These are phyloP conservation scores for Dissophora ornata DNA, from an alignment of 192 early-diverging fungal species.

Conservation along the genomic window DNA sequence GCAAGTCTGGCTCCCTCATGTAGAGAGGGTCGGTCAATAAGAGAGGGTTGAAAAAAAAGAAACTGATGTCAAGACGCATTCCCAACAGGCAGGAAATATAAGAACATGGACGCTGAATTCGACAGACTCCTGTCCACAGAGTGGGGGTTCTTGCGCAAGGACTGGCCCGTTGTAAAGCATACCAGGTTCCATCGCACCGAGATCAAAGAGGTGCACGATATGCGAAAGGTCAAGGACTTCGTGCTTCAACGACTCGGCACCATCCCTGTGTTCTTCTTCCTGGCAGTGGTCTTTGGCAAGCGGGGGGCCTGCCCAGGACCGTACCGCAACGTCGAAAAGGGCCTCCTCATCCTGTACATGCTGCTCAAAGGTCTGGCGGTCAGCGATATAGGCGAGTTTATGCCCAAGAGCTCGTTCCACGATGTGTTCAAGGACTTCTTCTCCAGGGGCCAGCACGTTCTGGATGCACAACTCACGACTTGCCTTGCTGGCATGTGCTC, in stretches of 20 bases:
- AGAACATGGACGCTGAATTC: slow-evolving; percentile 4
- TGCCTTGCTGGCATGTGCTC: slow-evolving; percentile 31
- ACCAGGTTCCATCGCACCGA: slow-evolving; percentile 17
- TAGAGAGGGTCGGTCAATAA: not conserved
- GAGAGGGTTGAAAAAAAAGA: slow-evolving; percentile 1
- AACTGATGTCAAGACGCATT: slow-evolving; percentile 1
- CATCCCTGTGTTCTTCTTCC: slow-evolving; percentile 33
- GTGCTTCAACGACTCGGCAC: not conserved
- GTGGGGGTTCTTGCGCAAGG: slow-evolving; percentile 14
- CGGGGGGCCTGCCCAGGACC: slow-evolving; percentile 24
- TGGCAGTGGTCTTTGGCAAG: slow-evolving; percentile 15
- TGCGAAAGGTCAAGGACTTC: slow-evolving; percentile 7
- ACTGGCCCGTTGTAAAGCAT: slow-evolving; percentile 18
- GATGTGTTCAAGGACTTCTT: slow-evolving; percentile 22
- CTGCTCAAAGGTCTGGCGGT: slow-evolving; percentile 20
- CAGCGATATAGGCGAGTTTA: slow-evolving; percentile 13
- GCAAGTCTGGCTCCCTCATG: too few relatives aligned
- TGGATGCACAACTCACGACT: slow-evolving; percentile 3
- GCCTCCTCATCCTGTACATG: slow-evolving; percentile 35
- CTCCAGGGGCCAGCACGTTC: not conserved
- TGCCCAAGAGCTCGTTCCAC: slow-evolving; percentile 41
- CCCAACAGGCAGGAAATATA: not conserved
- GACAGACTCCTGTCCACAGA: slow-evolving; percentile 11
- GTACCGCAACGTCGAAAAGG: slow-evolving; percentile 41
- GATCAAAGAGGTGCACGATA: slow-evolving; percentile 9